Base-by-base conservation (phyloP, 2,329 filamentous ascomycete genomes). In the Botrytis medusae region DNA sequence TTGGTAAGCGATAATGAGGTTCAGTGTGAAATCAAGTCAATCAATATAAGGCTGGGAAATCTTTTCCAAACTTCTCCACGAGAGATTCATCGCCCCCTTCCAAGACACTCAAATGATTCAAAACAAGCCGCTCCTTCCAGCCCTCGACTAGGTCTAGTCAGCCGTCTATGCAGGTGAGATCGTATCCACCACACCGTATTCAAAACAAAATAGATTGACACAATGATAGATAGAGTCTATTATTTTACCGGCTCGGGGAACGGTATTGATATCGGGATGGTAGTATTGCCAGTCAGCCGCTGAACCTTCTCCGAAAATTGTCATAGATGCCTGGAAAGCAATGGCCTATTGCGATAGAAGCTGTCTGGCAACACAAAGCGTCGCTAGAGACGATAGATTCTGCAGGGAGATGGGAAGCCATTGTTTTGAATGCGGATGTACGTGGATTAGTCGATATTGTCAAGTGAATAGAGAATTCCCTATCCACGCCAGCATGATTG, bases 91-190 rank as follows among this genome's bases (percentile, higher is more conserved):
- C 18, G 9, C n/a, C 32, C 12, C 32, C 25, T 64, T 65, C 18
- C 51, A 25, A 69, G 54, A 62, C 10, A 61, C 29, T 37, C 12
- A 37, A 10, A 44, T n/a, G 3, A 42, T 57, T 42, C 3, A n/a
- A 57, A 69, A 57, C 37, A 69, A 42, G 22, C 40, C 25, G 29
- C 61, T 18, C 29, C 46, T 57, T 40, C n/a, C 61, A 67, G 34
- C 60, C 59, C 25, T 25, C 7, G 37, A 65, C 37, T 18, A 32
- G 37, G 29, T n/a, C 62, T 29, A 62, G 48, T 61, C 63, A 69
- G 71, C 71, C 51, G 32, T 69, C n/a, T 32, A 68, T 72, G 71
- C 62, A 72, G 29, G 71, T 72, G 40, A 72, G 63, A 72, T 68
- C 40, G 42, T 69, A 68, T 42, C 34, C 37, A 51, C 25, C n/a